Evolutionary conservation across 139 green algal genomes (phyloP).

Genomic region (Diplosphaera chodatii): DNA sequence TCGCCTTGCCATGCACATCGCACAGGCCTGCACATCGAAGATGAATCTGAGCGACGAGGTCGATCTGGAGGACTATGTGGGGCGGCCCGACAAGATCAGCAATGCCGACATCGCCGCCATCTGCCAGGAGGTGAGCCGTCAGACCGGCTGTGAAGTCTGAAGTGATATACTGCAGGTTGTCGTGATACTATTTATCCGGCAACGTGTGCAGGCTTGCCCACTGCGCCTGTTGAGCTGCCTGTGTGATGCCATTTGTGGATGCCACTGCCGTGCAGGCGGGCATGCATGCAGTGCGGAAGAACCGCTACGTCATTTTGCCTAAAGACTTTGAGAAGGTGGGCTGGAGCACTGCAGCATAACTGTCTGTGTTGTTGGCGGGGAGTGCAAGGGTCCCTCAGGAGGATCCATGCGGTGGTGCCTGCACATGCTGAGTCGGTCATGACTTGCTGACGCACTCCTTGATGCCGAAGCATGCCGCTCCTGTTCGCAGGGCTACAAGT

Average conservation of each 20-base stretch:
- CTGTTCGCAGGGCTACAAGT: conserved; percentile 79
- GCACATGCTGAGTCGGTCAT: not conserved
- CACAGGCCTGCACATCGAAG: conserved; percentile 88
- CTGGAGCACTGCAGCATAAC: not conserved
- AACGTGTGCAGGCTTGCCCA: too few relatives aligned
- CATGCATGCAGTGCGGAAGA: conserved; percentile 92
- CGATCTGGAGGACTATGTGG: conserved; percentile 98
- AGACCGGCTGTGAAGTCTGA: too few relatives aligned
- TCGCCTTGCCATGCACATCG: not conserved
- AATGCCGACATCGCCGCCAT: conserved; percentile 91
- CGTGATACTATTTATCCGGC: too few relatives aligned
- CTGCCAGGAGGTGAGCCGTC: conserved; percentile 74
- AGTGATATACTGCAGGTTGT: too few relatives aligned
- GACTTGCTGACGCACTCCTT: not conserved
- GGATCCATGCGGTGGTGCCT: not conserved
- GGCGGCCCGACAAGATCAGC: conserved; percentile 94
- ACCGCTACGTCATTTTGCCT: conserved; percentile 97
- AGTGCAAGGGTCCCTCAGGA: not conserved
- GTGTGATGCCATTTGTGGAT: too few relatives aligned
- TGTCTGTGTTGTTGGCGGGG: too few relatives aligned
- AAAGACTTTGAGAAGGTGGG: conserved; percentile 96
- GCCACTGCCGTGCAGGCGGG: conserved; percentile 81
- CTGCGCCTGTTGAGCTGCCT: too few relatives aligned
- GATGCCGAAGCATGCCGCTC: too few relatives aligned
- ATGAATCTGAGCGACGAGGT: conserved; percentile 99